A percentile compares a stretch with the other conserved stretches of the same genome.
Evolutionary conservation across 2,329 filamentous ascomycete genomes (phyloP).

Genomic region (Arthrinium phaeospermum): DNA sequence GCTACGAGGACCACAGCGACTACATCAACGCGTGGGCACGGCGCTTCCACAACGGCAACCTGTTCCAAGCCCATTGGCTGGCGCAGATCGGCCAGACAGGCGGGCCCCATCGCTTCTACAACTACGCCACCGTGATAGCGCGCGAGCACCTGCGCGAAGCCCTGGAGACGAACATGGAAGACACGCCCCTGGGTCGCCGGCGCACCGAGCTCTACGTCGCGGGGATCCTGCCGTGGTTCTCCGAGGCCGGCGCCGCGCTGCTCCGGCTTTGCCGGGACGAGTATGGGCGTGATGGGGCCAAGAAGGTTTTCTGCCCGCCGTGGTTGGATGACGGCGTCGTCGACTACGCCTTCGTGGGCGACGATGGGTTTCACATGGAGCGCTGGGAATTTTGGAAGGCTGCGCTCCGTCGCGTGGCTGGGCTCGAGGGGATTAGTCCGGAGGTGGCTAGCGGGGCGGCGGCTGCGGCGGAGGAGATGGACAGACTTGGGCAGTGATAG

Average conservation of each 20-base stretch:
- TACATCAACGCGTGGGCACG: background rate
- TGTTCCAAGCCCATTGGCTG: constrained; percentile 15
- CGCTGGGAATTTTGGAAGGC: background rate
- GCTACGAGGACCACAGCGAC: background rate
- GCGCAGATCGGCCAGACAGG: background rate
- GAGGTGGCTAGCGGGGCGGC: background rate
- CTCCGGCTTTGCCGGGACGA: background rate
- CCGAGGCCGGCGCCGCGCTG: background rate
- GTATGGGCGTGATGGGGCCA: background rate
- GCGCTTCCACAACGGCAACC: background rate
- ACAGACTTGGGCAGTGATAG: background rate
- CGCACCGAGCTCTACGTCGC: background rate
- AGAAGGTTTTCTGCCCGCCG: background rate
- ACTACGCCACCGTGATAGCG: background rate
- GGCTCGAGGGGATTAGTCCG: background rate
- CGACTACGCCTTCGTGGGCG: background rate
- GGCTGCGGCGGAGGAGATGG: background rate
- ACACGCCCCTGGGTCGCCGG: background rate
- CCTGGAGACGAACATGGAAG: background rate
- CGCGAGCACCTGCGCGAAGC: constrained; percentile 9
- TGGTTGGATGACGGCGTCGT: background rate
- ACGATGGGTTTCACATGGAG: constrained; percentile 10
- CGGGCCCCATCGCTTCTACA: background rate
- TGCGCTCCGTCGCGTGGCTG: background rate
- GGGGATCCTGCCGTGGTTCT: background rate